These are phyloP conservation scores for Marchantia paleacea DNA, from an alignment of 225 moss, liverwort and hornwort genomes.

Conservation along the genomic window DNA sequence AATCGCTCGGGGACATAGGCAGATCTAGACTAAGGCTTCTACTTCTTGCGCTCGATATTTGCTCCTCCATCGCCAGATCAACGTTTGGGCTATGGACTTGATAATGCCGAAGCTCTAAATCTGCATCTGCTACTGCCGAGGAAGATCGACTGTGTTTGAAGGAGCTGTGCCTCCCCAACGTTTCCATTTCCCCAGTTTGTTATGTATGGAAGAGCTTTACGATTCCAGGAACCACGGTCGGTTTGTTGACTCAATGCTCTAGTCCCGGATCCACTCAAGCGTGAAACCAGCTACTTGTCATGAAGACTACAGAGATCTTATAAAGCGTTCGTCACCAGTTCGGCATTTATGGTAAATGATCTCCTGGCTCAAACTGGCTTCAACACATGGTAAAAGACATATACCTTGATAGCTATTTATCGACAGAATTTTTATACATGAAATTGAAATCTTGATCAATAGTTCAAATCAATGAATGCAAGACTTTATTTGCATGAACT, in stretches of 20 bases:
- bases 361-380: too few species aligned
- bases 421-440: too few species aligned
- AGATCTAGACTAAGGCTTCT: too few species aligned
- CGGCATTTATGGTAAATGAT: too few species aligned
- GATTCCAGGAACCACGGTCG: too few species aligned
- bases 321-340: not conserved
- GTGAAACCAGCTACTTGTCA: not conserved
- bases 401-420: too few species aligned
- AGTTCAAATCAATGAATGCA: too few species aligned
- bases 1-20: conserved; percentile 22
- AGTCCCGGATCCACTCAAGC: too few species aligned
- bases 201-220: not conserved
- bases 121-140: not conserved
- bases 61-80: not conserved
- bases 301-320: not conserved
- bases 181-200: not conserved
- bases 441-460: too few species aligned
- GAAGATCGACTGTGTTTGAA: not conserved
- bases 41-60: not conserved
- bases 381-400: too few species aligned
- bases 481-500: too few species aligned
- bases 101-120: not conserved
- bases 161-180: not conserved
- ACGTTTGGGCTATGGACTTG: not conserved
- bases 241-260: too few species aligned